Evolutionary conservation across 306 rosid species (phyloP).

Genomic region (Amphicarpaea edgeworthii): DNA sequence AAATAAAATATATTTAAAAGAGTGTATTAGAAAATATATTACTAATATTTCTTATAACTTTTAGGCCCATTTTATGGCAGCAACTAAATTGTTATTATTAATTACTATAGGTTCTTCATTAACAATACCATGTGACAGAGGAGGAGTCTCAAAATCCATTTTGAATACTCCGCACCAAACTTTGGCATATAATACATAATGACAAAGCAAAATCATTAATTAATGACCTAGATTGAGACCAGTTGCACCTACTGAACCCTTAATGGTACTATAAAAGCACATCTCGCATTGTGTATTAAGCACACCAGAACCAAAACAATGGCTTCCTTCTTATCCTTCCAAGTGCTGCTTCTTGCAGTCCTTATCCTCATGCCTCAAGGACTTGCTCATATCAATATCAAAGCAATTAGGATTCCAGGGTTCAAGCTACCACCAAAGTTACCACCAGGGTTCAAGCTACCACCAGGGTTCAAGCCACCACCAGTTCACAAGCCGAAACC

Average conservation of each 20-base stretch:
- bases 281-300: background rate
- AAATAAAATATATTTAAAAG: too few species aligned
- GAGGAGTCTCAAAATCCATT: background rate
- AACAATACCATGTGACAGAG: background rate
- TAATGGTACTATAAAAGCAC: background rate
- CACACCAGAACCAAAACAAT: background rate
- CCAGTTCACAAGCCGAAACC: background rate
- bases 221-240: slow-evolving; percentile 32
- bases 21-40: too few species aligned
- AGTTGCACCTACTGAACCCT: background rate
- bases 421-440: too few species aligned
- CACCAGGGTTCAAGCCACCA: too few species aligned
- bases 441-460: background rate
- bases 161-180: background rate
- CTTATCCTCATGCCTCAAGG: slow-evolving; percentile 31
- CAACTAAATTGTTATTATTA: too few species aligned
- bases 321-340: slow-evolving; percentile 13
- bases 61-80: too few species aligned
- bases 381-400: slow-evolving; percentile 12
- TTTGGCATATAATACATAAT: background rate
- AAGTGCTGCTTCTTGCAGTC: slow-evolving; percentile 26
- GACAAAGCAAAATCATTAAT: too few species aligned
- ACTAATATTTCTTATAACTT: too few species aligned
- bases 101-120: background rate
- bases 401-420: background rate